Evolutionary conservation across 805 yeast genomes (phyloP).

Genomic region (Yarrowia deformans): DNA sequence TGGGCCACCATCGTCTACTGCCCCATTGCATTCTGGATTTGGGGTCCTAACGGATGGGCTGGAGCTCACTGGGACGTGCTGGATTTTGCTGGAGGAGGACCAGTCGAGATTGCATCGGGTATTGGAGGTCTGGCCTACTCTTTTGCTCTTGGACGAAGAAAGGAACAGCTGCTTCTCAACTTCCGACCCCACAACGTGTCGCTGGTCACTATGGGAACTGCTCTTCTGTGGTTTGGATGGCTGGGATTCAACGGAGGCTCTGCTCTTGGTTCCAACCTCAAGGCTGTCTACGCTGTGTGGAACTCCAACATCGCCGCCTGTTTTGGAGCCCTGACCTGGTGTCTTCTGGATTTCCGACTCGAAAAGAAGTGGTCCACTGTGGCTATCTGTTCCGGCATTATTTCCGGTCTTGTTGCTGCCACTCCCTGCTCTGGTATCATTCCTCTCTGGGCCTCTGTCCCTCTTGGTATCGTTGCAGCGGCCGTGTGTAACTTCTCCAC

Average conservation of each 20-base stretch:
- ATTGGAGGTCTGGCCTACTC: constrained; percentile 80
- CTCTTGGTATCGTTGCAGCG: constrained; percentile 83
- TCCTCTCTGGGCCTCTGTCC: constrained; percentile 88
- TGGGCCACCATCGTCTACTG: constrained; percentile 94
- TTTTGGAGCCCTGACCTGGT: constrained; percentile 92
- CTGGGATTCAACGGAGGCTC: constrained; percentile 93
- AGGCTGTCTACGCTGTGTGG: constrained; percentile 88
- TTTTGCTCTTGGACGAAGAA: constrained; percentile 68
- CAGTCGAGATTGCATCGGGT: constrained; percentile 92
- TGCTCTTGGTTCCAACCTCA: constrained; percentile 78
- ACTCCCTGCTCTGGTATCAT: constrained; percentile 94
- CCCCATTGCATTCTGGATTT: constrained; percentile 95
- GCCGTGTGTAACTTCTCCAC: constrained; percentile 89
- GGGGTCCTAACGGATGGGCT: constrained; percentile 96
- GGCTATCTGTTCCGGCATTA: constrained; percentile 93
- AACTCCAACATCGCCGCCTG: constrained; percentile 91
- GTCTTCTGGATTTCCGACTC: constrained; percentile 83
- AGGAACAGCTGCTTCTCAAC: constrained; percentile 75
- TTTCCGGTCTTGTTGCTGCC: constrained; percentile 95
- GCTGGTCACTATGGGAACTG: constrained; percentile 86
- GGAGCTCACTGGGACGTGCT: constrained; percentile 81
- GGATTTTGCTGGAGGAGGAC: constrained; percentile 98
- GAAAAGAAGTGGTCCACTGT: constrained; percentile 94
- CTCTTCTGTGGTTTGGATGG: constrained; percentile 94
- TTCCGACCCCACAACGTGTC: constrained; percentile 96